phyloP scores from a whole-genome alignment of 108 stramenopile genomes.

The Stephanodiscus minutulus region DNA sequence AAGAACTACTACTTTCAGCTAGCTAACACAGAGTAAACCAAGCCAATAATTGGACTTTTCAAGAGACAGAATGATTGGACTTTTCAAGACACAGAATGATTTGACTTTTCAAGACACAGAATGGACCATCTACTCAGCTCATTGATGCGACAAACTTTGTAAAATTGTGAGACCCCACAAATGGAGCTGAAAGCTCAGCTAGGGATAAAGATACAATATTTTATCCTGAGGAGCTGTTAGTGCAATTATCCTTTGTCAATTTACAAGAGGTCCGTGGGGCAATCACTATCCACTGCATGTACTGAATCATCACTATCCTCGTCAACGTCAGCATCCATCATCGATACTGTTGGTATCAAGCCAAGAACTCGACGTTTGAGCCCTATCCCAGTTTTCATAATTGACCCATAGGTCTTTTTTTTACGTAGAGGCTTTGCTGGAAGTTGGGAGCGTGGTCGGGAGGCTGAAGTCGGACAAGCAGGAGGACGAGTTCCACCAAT shows the following conservation, averaged over 20 bases:
- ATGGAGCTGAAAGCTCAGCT: background rate
- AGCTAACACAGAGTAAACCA: too few species aligned
- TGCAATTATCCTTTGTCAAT: background rate
- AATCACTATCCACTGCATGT: constrained; percentile 18
- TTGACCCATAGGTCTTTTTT: constrained; percentile 21
- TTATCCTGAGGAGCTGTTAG: background rate
- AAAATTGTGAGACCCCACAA: background rate
- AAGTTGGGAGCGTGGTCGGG: constrained; percentile 16
- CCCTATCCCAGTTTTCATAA: constrained; percentile 15
- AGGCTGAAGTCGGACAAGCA: constrained; percentile 32
- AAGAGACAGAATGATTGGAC: too few species aligned
- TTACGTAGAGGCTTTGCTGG: constrained; percentile 11
- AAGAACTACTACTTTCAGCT: too few species aligned
- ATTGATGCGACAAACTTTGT: background rate
- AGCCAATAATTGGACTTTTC: too few species aligned
- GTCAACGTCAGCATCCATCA: constrained; percentile 30
- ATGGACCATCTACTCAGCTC: too few species aligned
- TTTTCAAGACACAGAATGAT: too few species aligned
- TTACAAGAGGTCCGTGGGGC: constrained; percentile 34
- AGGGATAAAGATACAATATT: background rate
- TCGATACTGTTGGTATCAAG: constrained; percentile 36
- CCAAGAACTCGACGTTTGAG: constrained; percentile 41
- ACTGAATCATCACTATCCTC: constrained; percentile 27
- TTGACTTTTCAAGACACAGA: too few species aligned
- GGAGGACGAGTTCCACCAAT: constrained; percentile 34